phyloP scores from a whole-genome alignment of 306 rosid genomes.

The Sindora glabra region DNA sequence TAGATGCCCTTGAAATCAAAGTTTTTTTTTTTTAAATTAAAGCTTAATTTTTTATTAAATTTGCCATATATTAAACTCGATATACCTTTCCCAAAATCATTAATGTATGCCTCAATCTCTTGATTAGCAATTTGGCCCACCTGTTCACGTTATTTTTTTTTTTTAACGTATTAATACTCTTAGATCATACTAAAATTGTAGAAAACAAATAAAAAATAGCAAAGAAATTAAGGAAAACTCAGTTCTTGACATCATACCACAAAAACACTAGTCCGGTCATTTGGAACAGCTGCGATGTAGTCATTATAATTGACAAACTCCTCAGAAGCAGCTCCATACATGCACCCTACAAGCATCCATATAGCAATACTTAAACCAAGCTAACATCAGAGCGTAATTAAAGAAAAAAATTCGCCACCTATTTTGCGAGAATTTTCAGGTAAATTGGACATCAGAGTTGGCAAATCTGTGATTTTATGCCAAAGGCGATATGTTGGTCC shows the following conservation, averaged over 20 bases:
- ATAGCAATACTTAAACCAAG: no score
- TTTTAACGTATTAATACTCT: no score
- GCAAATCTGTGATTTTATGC: neutral
- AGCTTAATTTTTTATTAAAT: no score
- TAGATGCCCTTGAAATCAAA: no score
- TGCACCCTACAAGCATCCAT: neutral
- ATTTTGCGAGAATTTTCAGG: neutral
- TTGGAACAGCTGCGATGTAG: neutral
- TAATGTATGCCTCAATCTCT: neutral
- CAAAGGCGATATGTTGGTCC: neutral
- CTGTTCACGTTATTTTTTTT: neutral
- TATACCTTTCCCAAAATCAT: neutral
- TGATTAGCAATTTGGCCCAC: neutral
- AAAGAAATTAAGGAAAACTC: neutral
- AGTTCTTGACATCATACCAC: neutral
- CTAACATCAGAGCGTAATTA: no score
- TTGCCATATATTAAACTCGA: no score
- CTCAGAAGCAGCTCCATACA: neutral
- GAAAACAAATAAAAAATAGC: neutral
- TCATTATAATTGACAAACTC: neutral
- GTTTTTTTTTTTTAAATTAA: no score
- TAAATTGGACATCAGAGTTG: neutral
- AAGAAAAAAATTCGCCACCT: neutral
- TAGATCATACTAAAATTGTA: neutral
- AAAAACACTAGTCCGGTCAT: neutral